Evolutionary conservation across 1,284 basidiomycete species (phyloP).

Genomic region (Cerioporus squamosus): DNA sequence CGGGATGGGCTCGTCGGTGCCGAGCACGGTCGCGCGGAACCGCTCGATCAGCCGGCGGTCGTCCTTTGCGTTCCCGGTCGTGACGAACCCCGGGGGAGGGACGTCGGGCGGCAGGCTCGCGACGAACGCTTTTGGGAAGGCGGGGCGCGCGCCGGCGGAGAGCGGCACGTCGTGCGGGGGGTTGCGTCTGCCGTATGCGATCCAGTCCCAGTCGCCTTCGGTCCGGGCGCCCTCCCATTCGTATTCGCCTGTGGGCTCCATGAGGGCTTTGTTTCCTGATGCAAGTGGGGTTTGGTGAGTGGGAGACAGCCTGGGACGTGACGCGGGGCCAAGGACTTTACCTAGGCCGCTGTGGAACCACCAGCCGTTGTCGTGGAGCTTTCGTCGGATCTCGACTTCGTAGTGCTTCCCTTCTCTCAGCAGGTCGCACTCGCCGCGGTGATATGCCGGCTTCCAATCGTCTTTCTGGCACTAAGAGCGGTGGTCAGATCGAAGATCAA

Average conservation of each 20-base stretch:
- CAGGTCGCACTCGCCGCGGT: conserved; percentile 10
- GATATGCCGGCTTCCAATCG: conserved; percentile 7
- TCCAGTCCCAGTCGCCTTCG: not conserved
- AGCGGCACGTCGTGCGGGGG: conserved; percentile 1
- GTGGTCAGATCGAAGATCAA: no score
- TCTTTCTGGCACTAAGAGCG: conserved; percentile 4
- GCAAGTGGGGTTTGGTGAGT: not conserved
- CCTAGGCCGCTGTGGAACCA: not conserved
- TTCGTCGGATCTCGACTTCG: conserved; percentile 5
- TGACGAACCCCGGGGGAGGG: no score
- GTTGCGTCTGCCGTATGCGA: not conserved
- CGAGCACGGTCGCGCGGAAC: no score
- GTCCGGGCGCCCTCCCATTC: not conserved
- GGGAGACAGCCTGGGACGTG: not conserved
- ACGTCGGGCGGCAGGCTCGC: not conserved
- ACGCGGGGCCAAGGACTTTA: not conserved
- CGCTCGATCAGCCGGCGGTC: no score
- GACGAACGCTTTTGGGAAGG: not conserved
- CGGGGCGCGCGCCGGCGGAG: not conserved
- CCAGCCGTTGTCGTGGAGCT: conserved; percentile 14
- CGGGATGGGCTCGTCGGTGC: no score
- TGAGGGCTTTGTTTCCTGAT: not conserved
- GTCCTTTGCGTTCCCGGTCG: no score
- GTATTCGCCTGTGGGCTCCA: not conserved
- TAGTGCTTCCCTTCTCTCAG: conserved; percentile 3